phyloP scores from a whole-genome alignment of 1,139 yeast genomes.

The Diutina rugosa region DNA sequence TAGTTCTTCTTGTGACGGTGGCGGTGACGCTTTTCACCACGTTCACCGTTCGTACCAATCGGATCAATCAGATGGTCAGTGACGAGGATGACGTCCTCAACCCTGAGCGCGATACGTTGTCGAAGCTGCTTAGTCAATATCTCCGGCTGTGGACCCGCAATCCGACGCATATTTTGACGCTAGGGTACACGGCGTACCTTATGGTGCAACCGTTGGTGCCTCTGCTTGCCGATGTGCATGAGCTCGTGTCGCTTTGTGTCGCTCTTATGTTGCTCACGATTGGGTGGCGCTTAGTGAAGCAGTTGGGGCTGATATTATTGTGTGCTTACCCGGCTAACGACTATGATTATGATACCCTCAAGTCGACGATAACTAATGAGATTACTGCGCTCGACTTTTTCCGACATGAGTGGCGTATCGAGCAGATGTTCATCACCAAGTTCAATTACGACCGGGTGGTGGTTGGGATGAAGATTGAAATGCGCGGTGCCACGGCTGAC shows the following conservation, averaged over 20 bases:
- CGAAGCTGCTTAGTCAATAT: neutral
- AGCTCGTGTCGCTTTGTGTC: conserved; percentile 35
- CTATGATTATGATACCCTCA: conserved; percentile 24
- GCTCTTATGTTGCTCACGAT: conserved; percentile 36
- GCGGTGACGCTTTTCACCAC: conserved; percentile 20
- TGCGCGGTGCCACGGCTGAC: conserved; percentile 61
- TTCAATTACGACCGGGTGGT: conserved; percentile 49
- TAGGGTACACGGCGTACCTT: conserved; percentile 35
- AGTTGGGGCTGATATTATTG: conserved; percentile 38
- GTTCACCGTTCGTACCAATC: neutral
- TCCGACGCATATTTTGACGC: conserved; percentile 54
- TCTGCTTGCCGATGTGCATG: conserved; percentile 24
- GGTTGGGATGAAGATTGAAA: conserved; percentile 38
- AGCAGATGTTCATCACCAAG: conserved; percentile 41
- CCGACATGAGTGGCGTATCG: conserved; percentile 33
- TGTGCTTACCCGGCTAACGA: conserved; percentile 38
- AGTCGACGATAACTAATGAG: conserved; percentile 18
- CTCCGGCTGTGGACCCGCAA: conserved; percentile 10
- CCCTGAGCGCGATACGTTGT: neutral
- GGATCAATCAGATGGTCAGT: neutral
- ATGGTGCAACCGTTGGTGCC: conserved; percentile 23
- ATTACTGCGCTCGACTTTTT: conserved; percentile 36
- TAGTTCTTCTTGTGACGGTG: conserved; percentile 15
- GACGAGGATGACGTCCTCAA: neutral
- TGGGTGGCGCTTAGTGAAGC: conserved; percentile 42